Base-by-base conservation (phyloP, 352 stramenopile species). In the Globisporangium recalcitrans region DNA sequence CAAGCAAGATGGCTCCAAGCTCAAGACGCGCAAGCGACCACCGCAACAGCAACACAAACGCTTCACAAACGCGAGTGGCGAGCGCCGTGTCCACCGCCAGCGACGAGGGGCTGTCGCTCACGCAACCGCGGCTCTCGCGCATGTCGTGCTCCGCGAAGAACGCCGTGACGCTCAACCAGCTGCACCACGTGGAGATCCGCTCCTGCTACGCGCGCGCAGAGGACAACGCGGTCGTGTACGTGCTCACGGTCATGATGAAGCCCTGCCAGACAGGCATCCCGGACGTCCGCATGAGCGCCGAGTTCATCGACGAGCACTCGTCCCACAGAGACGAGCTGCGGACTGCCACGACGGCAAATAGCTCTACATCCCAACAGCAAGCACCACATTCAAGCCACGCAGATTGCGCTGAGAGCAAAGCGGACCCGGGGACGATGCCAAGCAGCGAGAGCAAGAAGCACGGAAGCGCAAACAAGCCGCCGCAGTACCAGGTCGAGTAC, bases 111-210 rank as follows among this genome's bases (percentile, higher is more conserved):
- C 8, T 48, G 29, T 47, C 44, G 6, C 31, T 34, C 7, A 59
- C 29, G 42, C 52, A 54, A 24, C 54, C 49, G 19, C 54, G 63
- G 19, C 68, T 90, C 21, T 80, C 73, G 54, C 68, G 72, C n/a
- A 71, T 88, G 38, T 88, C 79, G 27, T 69, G 68, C 63, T 75
- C 65, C 49, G 69, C 73, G 38, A 84, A 75, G 51, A 77, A 71
- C 51, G 74, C 77, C 24, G 64, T 88, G 51, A 58, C 73, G 52
- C 71, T 89, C 51, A 88, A 91, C 64, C 77, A 76, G 62, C 75
- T 91, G 36, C 71, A 78, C 44, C 74, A 71, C 57, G 70, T 90
- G 21, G 69, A 73, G 34, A 77, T 91, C 54, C 62, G 34, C 48
- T 64, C 60, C 4, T 64, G 70, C 29, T 77, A 69, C 66, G 68